Conservation (phyloP, 2,329 filamentous ascomycete species). For the Aureobasidium uvarum region DNA sequence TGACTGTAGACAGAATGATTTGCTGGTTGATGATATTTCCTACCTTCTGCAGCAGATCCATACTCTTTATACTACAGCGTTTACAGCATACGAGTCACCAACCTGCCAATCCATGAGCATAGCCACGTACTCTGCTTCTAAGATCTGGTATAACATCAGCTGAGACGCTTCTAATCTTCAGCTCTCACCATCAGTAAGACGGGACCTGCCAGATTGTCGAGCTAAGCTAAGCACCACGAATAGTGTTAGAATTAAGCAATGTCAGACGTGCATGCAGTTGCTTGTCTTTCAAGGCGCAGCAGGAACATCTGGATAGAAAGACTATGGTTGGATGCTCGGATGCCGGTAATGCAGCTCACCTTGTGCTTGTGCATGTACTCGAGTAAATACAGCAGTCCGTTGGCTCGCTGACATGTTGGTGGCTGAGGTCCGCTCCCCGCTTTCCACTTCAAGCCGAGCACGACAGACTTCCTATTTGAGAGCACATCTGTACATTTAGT, state of each 20-base stretch:
- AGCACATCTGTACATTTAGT: neutral
- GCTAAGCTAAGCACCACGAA: conserved; percentile 4
- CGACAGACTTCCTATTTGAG: neutral
- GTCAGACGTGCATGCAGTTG: conserved; percentile 3
- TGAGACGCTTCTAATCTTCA: conserved; percentile 5
- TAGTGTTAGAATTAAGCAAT: conserved; percentile 10
- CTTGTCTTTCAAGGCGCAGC: neutral
- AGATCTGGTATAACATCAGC: conserved; percentile 13
- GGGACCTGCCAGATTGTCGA: neutral
- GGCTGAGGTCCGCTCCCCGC: neutral
- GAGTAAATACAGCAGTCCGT: neutral
- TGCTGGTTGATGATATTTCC: conserved; percentile 16
- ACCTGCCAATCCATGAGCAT: neutral
- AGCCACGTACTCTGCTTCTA: conserved; percentile 1
- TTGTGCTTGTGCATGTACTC: neutral
- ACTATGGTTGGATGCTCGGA: conserved; percentile 2
- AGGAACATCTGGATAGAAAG: neutral
- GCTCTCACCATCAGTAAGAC: conserved; percentile 3
- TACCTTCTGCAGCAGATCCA: neutral
- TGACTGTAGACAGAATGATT: conserved; percentile 5
- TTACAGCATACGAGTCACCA: neutral
- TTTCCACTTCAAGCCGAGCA: neutral
- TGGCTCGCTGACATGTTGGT: conserved; percentile 11
- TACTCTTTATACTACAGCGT: neutral
- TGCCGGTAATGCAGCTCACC: neutral